Base-by-base conservation (phyloP, 768 basidiomycete genomes). In the Collybia mongolica region DNA sequence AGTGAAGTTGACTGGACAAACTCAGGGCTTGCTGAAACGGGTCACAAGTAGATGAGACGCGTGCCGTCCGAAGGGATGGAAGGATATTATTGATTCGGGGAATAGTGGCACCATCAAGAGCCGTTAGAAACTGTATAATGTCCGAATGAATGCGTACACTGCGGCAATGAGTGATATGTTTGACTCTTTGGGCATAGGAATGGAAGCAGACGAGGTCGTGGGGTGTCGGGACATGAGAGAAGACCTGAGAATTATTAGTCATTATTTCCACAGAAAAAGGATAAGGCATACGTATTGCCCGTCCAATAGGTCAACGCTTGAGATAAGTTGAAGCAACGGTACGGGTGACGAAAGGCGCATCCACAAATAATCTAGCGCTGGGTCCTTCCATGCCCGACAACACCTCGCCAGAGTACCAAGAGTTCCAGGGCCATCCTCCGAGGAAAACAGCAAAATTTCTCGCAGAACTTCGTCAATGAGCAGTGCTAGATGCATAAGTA, bases 381-480 rank as follows among this genome's bases (percentile, higher is more conserved):
- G 78, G 26, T 73, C 71, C 39, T 64, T 72, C 77, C 78, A 81
- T 22, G 75, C 65, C 59, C 55, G 66, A 57, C 76, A 81, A 35
- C 64, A 70, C 49, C 70, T 69, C 1, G 76, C 73, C n/a, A 65
- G 60, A 28, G 54, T 56, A 37, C 65, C 60, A 14, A 81, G 68
- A 11, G 68, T 60, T 12, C 44, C 19, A 37, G 57, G 60, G 17
- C 62, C 61, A 37, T 65, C 48, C 36, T 68, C 62, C 28, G 65
- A 55, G 45, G 63, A 56, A 46, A 60, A 59, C n/a, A 58, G 57
- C 44, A 80, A 70, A 47, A 80, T 71, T 32, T 65, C 58, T 40
- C 72, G 72, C 18, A 80, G 60, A 43, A 81, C 69, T 55, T 82
- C 78, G 62, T 81, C 79, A 42, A 81, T 68, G 51, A 74, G 60